Percentiles rank a stretch among this genome's conserved stretches.
phyloP scores from a whole-genome alignment of 2,329 filamentous ascomycete species.

The Tetracladium maxilliforme region DNA sequence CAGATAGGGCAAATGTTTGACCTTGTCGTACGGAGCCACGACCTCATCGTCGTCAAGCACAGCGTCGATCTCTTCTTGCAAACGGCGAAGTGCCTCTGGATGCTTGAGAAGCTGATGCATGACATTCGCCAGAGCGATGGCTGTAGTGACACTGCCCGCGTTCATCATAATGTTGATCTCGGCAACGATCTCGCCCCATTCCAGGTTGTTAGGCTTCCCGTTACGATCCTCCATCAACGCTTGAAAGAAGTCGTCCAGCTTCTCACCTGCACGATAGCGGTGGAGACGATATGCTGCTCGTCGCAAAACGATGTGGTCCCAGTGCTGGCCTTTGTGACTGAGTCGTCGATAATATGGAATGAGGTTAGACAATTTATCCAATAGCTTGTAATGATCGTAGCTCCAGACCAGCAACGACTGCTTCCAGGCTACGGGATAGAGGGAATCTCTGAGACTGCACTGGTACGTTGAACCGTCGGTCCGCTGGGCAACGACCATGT shows the following conservation, averaged over 20 bases:
- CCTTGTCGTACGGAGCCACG: conserved; percentile 31
- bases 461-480: conserved; percentile 29
- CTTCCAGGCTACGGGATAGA: conserved; percentile 33
- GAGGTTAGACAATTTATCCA: conserved; percentile 29
- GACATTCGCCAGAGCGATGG: conserved; percentile 34
- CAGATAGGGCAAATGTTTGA: conserved; percentile 34
- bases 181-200: conserved; percentile 42
- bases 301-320: conserved; percentile 30
- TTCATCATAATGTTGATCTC: conserved; percentile 36
- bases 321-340: conserved; percentile 23
- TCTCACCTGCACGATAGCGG: conserved; percentile 33
- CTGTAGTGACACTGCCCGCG: conserved; percentile 32
- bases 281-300: conserved; percentile 25
- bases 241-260: conserved; percentile 42
- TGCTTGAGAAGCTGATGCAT: conserved; percentile 35
- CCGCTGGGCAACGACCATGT: conserved; percentile 23
- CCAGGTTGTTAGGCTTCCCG: conserved; percentile 24
- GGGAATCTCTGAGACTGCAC: conserved; percentile 29
- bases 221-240: conserved; percentile 33
- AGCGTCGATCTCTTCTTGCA: conserved; percentile 28
- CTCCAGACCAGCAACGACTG: conserved; percentile 33
- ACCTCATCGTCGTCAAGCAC: conserved; percentile 25
- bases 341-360: conserved; percentile 26
- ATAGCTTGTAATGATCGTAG: conserved; percentile 31
- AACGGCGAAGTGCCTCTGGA: conserved; percentile 20